Conservation (phyloP, 805 yeast species). For the Ogataea minuta region DNA sequence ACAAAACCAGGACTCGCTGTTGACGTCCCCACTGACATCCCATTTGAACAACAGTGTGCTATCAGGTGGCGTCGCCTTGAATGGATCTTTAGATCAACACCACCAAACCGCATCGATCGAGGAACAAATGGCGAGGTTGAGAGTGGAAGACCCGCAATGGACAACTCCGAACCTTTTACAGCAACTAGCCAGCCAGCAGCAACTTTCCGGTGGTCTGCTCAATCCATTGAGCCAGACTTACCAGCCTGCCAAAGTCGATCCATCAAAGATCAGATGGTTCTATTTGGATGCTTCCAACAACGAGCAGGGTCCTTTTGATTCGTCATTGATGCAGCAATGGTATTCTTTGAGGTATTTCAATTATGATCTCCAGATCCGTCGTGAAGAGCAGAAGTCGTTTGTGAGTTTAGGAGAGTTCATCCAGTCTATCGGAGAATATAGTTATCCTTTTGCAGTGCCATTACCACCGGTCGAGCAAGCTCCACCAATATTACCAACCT, state of each 20-base stretch:
- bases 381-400: conserved; percentile 53
- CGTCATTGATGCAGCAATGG: conserved; percentile 78
- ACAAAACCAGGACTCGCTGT: conserved; percentile 2
- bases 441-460: conserved; percentile 63
- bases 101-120: conserved; percentile 2
- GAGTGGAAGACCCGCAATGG: conserved; percentile 8
- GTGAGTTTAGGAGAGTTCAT: conserved; percentile 54
- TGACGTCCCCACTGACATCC: background rate
- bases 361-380: conserved; percentile 52
- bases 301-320: conserved; percentile 81
- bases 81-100: background rate
- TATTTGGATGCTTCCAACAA: conserved; percentile 69
- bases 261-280: conserved; percentile 55
- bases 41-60: conserved; percentile 1
- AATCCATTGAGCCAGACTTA: conserved; percentile 6
- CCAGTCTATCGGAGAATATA: conserved; percentile 43
- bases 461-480: conserved; percentile 36
- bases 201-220: conserved; percentile 8
- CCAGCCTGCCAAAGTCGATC: conserved; percentile 17
- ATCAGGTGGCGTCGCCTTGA: background rate
- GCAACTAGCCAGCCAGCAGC: conserved; percentile 4
- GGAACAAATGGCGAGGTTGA: conserved; percentile 6
- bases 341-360: conserved; percentile 56
- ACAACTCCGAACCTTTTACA: conserved; percentile 4
- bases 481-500: conserved; percentile 15